Conservation (phyloP, 371 early-diverging fungal species). For the Apophysomyces sp. region DNA sequence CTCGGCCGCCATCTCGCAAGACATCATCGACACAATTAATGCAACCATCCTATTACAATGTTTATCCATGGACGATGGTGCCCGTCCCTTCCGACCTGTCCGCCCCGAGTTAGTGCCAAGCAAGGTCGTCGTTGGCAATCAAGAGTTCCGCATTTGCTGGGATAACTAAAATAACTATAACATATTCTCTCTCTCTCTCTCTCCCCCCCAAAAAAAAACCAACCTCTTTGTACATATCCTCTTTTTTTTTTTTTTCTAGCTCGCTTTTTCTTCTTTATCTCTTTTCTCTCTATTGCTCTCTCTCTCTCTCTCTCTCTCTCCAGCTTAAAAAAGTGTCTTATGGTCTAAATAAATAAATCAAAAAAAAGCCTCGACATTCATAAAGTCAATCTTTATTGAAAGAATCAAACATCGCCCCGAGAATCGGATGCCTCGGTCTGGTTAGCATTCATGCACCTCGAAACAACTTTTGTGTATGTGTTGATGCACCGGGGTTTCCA, state of each 20-base stretch:
- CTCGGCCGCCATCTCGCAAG: conserved; percentile 19
- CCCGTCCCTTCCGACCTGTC: conserved; percentile 41
- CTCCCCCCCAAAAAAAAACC: neutral
- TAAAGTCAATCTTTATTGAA: too few species aligned
- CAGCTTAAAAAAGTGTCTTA: neutral
- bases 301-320: neutral
- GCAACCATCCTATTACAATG: conserved; percentile 54
- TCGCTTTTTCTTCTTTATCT: neutral
- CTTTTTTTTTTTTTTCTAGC: neutral
- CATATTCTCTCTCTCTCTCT: conserved; percentile 2
- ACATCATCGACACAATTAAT: conserved; percentile 55
- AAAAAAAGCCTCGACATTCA: too few species aligned
- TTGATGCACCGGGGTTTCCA: neutral
- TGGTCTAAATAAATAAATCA: neutral
- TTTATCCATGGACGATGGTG: conserved; percentile 58
- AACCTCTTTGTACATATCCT: neutral
- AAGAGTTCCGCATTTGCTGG: conserved; percentile 38
- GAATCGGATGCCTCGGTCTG: neutral
- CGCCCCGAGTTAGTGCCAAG: conserved; percentile 26
- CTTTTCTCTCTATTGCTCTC: neutral
- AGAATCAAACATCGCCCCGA: too few species aligned
- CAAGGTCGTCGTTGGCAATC: conserved; percentile 35
- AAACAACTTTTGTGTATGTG: neutral
- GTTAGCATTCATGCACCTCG: conserved; percentile 1
- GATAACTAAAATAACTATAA: conserved; percentile 13